Evolutionary conservation across 2,329 filamentous ascomycete genomes (phyloP).

Genomic region (Arthroderma uncinatum): DNA sequence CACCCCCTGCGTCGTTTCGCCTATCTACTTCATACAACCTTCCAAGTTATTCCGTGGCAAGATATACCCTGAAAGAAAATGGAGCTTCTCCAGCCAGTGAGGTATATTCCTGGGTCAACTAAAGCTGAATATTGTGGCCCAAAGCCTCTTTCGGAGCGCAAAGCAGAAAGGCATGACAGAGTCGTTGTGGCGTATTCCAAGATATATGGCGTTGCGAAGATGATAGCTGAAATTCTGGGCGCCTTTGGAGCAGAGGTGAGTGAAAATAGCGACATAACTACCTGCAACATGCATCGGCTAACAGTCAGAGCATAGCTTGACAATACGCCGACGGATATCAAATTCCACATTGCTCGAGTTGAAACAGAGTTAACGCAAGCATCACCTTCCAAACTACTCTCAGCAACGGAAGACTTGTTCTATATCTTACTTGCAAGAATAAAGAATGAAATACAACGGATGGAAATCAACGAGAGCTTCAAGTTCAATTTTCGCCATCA

Average conservation of each 20-base stretch:
- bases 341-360: slow-evolving; percentile 23
- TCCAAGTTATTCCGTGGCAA: not conserved
- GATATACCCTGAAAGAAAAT: not conserved
- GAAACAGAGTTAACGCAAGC: slow-evolving; percentile 23
- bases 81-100: slow-evolving; percentile 6
- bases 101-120: slow-evolving; percentile 2
- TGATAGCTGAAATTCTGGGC: slow-evolving; percentile 24
- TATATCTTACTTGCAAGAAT: slow-evolving; percentile 29
- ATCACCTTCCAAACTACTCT: slow-evolving; percentile 23
- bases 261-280: not conserved
- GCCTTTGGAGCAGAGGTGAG: slow-evolving; percentile 28
- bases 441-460: slow-evolving; percentile 27
- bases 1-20: not conserved
- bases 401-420: slow-evolving; percentile 28
- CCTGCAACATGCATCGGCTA: slow-evolving; percentile 4
- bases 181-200: slow-evolving; percentile 24
- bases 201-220: slow-evolving; percentile 29
- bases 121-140: not conserved
- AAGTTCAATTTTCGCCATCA: slow-evolving; percentile 18
- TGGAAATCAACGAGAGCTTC: slow-evolving; percentile 27
- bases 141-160: slow-evolving; percentile 14
- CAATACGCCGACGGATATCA: slow-evolving; percentile 19
- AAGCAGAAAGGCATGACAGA: slow-evolving; percentile 18
- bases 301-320: slow-evolving; percentile 23
- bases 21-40: not conserved